Evolutionary conservation across 2,329 filamentous ascomycete species (phyloP).

Genomic region (Ophiostoma pallidulum): DNA sequence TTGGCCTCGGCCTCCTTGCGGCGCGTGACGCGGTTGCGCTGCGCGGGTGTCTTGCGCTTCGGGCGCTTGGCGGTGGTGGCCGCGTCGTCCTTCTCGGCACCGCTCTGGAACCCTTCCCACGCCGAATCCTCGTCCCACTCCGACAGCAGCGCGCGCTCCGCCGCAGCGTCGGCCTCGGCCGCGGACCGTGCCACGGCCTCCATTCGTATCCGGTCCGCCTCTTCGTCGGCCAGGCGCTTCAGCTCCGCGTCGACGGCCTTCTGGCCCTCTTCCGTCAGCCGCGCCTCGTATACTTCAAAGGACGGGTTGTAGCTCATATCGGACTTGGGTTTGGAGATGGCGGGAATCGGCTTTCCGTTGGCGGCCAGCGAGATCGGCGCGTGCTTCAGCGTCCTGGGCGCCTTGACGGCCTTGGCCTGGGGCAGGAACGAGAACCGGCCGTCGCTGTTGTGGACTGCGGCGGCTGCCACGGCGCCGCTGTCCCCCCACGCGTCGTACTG

Average conservation of each 20-base stretch:
- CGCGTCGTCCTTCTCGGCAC: constrained; percentile 49
- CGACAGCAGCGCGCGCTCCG: constrained; percentile 53
- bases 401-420: constrained; percentile 54
- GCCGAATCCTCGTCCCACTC: constrained; percentile 82
- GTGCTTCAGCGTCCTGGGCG: constrained; percentile 65
- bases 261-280: constrained; percentile 63
- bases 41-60: constrained; percentile 73
- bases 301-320: constrained; percentile 89
- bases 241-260: constrained; percentile 73
- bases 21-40: constrained; percentile 80
- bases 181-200: constrained; percentile 62
- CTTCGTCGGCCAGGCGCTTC: constrained; percentile 58
- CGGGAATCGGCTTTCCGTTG: constrained; percentile 67
- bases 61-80: constrained; percentile 60
- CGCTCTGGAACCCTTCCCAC: constrained; percentile 85
- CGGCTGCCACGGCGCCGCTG: constrained; percentile 23
- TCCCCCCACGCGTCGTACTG: constrained; percentile 70
- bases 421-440: constrained; percentile 58
- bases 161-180: constrained; percentile 64
- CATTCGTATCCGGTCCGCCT: constrained; percentile 55
- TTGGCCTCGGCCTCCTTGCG: constrained; percentile 78
- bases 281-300: constrained; percentile 74
- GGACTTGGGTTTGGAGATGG: constrained; percentile 68
- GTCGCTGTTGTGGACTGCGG: constrained; percentile 28
- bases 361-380: constrained; percentile 75